A percentile compares a stretch with the other conserved stretches of the same genome.
Conservation (phyloP, 805 yeast genomes). For the Starmerella kuoi region DNA sequence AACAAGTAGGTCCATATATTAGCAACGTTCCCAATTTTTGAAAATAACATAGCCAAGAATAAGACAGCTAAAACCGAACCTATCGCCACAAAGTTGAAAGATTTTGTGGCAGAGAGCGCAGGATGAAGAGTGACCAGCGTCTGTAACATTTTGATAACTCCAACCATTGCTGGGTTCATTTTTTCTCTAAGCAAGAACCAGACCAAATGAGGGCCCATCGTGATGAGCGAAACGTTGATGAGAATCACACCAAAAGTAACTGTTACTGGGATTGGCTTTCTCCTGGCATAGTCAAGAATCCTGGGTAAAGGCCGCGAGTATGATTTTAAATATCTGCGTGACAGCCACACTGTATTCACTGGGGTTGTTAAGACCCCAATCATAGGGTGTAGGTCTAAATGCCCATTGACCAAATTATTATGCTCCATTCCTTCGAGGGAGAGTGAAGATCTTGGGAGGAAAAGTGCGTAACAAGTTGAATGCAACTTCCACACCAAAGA, state of each 20-base stretch:
- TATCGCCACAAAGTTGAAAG: constrained; percentile 3
- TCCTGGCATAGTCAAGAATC: constrained; percentile 14
- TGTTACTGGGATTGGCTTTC: constrained; percentile 21
- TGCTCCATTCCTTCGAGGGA: background rate
- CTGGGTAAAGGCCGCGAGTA: constrained; percentile 15
- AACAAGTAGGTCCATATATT: constrained; percentile 4
- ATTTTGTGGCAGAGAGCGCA: constrained; percentile 1
- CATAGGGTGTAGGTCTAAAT: constrained; percentile 11
- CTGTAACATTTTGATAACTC: constrained; percentile 18
- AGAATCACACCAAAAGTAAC: constrained; percentile 19
- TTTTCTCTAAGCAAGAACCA: constrained; percentile 16
- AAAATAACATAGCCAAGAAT: background rate
- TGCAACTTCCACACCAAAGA: constrained; percentile 19
- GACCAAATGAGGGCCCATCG: constrained; percentile 20
- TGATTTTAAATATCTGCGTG: background rate
- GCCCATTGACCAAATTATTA: background rate
- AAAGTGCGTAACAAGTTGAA: constrained; percentile 23
- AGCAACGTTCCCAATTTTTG: too few relatives aligned
- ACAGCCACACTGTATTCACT: background rate
- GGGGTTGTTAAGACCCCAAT: constrained; percentile 17
- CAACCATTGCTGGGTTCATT: constrained; percentile 10
- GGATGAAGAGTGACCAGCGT: constrained; percentile 14
- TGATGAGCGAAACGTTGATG: constrained; percentile 17
- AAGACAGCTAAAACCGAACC: constrained; percentile 5
- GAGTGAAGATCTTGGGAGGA: constrained; percentile 17